These are phyloP conservation scores for Syzygium aromaticum DNA, from an alignment of 345 rosid species.

Conservation along the genomic window DNA sequence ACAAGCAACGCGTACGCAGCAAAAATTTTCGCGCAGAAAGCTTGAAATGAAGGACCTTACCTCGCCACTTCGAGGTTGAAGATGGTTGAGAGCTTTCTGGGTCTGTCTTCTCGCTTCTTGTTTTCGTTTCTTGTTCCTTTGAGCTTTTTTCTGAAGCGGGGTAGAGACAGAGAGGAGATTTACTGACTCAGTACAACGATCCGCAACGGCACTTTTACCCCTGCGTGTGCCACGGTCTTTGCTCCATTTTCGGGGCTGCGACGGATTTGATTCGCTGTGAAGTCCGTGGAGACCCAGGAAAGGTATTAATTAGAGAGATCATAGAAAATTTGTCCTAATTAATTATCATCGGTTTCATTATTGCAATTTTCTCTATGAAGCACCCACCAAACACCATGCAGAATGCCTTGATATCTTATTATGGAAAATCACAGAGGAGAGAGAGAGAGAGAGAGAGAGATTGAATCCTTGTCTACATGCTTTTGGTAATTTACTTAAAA, in stretches of 20 bases:
- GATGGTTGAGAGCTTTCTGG: neutral
- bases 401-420: neutral
- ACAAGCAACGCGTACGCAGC: neutral
- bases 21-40: neutral
- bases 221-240: neutral
- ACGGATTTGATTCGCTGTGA: neutral
- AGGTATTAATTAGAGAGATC: neutral
- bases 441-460: neutral
- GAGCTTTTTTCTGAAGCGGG: neutral
- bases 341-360: neutral
- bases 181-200: neutral
- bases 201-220: neutral
- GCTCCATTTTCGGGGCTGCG: neutral
- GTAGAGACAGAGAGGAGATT: neutral
- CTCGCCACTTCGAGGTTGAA: neutral
- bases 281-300: neutral
- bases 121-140: neutral
- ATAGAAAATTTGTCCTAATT: neutral
- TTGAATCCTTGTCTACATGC: neutral
- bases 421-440: neutral
- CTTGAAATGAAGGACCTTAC: neutral
- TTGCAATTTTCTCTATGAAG: neutral
- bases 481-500: neutral
- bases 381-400: neutral
- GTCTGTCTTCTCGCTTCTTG: neutral